These are phyloP conservation scores for Tripterygium wilfordii DNA, from an alignment of 177 flowering plant genomes.

Conservation along the genomic window DNA sequence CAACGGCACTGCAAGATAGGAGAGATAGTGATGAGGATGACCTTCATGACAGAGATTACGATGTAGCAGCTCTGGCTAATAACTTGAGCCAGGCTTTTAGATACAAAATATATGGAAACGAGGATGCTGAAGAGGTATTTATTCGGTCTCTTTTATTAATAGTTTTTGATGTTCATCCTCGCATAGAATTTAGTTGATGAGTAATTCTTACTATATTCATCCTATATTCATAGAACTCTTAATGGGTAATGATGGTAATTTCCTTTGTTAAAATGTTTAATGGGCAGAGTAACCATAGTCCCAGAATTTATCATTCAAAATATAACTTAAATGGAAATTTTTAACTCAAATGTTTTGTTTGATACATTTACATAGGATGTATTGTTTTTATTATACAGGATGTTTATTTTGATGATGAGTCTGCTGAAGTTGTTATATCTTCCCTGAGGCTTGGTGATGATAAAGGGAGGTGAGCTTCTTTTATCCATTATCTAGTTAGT, in stretches of 20 bases:
- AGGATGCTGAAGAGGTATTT: constrained; percentile 71
- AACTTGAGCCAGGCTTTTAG: constrained; percentile 79
- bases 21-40: constrained; percentile 97
- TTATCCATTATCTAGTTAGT: no score
- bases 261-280: no score
- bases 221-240: constrained; percentile 63
- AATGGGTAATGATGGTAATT: constrained; percentile 84
- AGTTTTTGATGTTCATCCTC: not conserved
- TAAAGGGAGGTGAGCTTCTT: constrained; percentile 65
- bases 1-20: constrained; percentile 87
- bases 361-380: not conserved
- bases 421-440: constrained; percentile 96
- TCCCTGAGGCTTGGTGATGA: constrained; percentile 90
- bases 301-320: no score
- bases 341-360: not conserved
- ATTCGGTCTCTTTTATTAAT: not conserved
- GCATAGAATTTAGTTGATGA: not conserved
- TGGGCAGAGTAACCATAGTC: no score
- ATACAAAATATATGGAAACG: constrained; percentile 64
- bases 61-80: constrained; percentile 89
- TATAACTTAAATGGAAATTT: not conserved
- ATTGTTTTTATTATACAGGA: constrained; percentile 45
- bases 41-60: constrained; percentile 85
- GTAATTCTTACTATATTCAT: constrained; percentile 8
- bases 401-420: constrained; percentile 91